A percentile compares a stretch with the other conserved stretches of the same genome.
These are phyloP conservation scores for Colletotrichum gigasporum DNA, from an alignment of 2,329 filamentous ascomycete genomes.

Conservation along the genomic window DNA sequence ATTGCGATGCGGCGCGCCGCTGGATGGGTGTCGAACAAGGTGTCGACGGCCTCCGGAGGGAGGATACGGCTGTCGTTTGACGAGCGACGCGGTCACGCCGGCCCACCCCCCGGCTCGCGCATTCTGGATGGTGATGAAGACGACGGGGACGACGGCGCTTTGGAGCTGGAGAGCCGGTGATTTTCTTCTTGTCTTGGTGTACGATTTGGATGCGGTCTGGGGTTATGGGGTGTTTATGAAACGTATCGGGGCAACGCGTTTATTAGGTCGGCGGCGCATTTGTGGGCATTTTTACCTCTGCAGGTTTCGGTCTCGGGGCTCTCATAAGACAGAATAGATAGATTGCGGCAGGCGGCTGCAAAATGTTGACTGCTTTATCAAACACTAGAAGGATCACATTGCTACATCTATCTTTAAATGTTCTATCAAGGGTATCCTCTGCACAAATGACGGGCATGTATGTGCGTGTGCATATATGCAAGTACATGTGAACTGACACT, in stretches of 20 bases:
- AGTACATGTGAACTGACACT: background rate
- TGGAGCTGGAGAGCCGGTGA: constrained; percentile 53
- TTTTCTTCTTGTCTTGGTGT: constrained; percentile 7
- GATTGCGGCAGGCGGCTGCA: background rate
- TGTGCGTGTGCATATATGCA: background rate
- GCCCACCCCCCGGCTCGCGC: constrained; percentile 36
- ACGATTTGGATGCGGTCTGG: background rate
- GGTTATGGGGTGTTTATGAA: background rate
- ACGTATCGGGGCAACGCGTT: background rate
- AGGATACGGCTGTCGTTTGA: constrained; percentile 61
- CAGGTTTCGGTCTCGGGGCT: background rate
- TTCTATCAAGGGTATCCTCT: constrained; percentile 2
- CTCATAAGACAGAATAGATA: constrained; percentile 1
- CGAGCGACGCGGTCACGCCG: constrained; percentile 50
- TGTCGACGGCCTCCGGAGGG: constrained; percentile 64
- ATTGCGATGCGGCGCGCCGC: constrained; percentile 60
- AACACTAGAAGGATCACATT: too few species aligned
- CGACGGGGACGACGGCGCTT: constrained; percentile 46
- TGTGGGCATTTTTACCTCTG: background rate
- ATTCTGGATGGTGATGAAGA: constrained; percentile 56
- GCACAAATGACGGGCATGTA: background rate
- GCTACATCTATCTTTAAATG: background rate
- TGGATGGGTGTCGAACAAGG: constrained; percentile 66
- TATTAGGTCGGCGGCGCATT: constrained; percentile 21
- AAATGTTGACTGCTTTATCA: too few species aligned